These are phyloP conservation scores for Colletotrichum camelliae DNA, from an alignment of 2,329 filamentous ascomycete genomes.

Conservation along the genomic window DNA sequence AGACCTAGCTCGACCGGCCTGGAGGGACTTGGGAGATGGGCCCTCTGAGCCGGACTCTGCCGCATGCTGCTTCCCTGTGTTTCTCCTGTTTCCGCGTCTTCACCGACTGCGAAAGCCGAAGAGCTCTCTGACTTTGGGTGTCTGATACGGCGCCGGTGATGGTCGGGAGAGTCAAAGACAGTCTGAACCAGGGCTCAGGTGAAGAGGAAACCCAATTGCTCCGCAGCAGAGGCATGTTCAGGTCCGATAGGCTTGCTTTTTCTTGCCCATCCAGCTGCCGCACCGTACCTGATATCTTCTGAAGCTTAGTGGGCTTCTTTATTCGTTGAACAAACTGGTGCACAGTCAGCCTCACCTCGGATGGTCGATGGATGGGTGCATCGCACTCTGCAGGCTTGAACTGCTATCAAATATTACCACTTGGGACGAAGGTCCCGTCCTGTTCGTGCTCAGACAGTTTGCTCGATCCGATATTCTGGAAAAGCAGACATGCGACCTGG, in stretches of 20 bases:
- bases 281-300: not conserved
- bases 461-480: slow-evolving; percentile 2
- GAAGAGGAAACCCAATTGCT: not conserved
- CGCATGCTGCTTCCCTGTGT: not conserved
- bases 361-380: not conserved
- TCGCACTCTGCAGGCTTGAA: not conserved
- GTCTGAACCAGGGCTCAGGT: not conserved
- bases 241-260: not conserved
- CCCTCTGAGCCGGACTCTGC: not conserved
- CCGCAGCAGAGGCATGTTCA: not conserved
- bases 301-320: not conserved
- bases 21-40: not conserved
- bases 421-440: not conserved
- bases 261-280: not conserved
- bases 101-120: slow-evolving; percentile 1
- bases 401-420: not conserved
- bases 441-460: not conserved
- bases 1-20: not conserved
- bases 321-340: not conserved
- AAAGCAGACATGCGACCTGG: not conserved
- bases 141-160: not conserved
- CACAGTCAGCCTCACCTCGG: not conserved
- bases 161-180: not conserved
- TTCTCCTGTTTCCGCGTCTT: not conserved
- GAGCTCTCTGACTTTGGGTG: not conserved